Conservation (phyloP, 2,329 filamentous ascomycete genomes). For the Pseudopyricularia cyperi region DNA sequence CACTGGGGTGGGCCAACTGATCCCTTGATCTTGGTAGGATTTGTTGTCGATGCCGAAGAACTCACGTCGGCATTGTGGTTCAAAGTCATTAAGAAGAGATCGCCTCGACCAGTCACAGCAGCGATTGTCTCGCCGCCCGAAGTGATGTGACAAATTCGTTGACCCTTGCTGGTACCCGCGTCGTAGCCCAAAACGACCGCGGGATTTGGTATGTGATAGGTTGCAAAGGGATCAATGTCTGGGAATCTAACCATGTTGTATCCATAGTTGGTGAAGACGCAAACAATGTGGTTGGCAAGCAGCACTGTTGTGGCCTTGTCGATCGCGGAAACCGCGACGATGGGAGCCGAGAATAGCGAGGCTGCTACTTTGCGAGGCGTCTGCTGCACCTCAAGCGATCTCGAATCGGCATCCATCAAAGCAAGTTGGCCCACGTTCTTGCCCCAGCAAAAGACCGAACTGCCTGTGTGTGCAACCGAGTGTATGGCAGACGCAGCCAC, state of each 20-base stretch:
- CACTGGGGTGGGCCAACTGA: constrained; percentile 67
- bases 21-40: constrained; percentile 78
- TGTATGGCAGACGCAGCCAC: constrained; percentile 83
- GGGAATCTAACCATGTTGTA: constrained; percentile 87
- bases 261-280: constrained; percentile 90
- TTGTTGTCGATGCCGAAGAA: constrained; percentile 65
- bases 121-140: constrained; percentile 87
- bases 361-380: constrained; percentile 79
- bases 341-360: constrained; percentile 61
- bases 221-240: constrained; percentile 49
- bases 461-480: constrained; percentile 74
- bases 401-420: constrained; percentile 86
- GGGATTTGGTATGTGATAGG: constrained; percentile 51
- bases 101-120: constrained; percentile 70
- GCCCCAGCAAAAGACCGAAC: constrained; percentile 82
- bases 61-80: constrained; percentile 52
- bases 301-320: constrained; percentile 80
- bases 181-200: constrained; percentile 55
- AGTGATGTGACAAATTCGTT: constrained; percentile 57
- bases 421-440: constrained; percentile 92
- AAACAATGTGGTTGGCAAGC: constrained; percentile 77
- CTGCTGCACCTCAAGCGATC: constrained; percentile 73
- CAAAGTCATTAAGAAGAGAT: constrained; percentile 75
- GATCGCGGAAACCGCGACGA: constrained; percentile 73
- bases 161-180: constrained; percentile 32